phyloP scores from a whole-genome alignment of 1,139 yeast species.

The Sugiyamaella xylanicola region DNA sequence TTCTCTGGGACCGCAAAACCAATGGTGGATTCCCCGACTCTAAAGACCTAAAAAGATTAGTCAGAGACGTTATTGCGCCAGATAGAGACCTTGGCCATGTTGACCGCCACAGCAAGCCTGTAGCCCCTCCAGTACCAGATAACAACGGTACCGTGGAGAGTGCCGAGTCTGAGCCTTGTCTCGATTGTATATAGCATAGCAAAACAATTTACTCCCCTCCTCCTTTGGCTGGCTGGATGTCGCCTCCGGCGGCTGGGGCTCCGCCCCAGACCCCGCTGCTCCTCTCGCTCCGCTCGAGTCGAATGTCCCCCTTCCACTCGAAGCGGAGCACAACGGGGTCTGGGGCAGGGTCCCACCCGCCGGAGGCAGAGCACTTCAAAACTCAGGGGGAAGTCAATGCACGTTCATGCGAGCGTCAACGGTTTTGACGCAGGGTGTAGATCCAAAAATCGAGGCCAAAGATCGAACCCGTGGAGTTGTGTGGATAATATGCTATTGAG shows the following conservation, averaged over 20 bases:
- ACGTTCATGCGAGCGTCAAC: neutral
- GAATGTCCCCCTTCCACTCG: neutral
- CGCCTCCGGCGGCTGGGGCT: neutral
- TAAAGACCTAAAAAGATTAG: conserved; percentile 57
- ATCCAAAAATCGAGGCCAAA: neutral
- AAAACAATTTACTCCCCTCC: too few relatives aligned
- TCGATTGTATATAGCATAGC: too few relatives aligned
- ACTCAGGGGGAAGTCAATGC: neutral
- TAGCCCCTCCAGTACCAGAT: neutral
- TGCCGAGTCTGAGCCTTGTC: too few relatives aligned
- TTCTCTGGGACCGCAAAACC: conserved; percentile 57
- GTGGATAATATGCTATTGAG: too few relatives aligned
- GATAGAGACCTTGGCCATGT: conserved; percentile 52
- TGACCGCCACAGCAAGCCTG: conserved; percentile 31
- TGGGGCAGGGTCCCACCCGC: neutral
- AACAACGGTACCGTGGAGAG: too few relatives aligned
- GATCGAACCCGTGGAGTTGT: too few relatives aligned
- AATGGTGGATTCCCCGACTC: conserved; percentile 59
- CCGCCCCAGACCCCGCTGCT: neutral
- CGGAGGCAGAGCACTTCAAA: too few relatives aligned
- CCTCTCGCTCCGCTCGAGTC: neutral
- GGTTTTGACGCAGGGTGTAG: neutral
- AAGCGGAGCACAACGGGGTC: neutral
- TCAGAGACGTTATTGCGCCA: conserved; percentile 54
- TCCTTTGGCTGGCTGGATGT: neutral